Base-by-base conservation (phyloP, 768 basidiomycete species). In the Crucibulum laeve region DNA sequence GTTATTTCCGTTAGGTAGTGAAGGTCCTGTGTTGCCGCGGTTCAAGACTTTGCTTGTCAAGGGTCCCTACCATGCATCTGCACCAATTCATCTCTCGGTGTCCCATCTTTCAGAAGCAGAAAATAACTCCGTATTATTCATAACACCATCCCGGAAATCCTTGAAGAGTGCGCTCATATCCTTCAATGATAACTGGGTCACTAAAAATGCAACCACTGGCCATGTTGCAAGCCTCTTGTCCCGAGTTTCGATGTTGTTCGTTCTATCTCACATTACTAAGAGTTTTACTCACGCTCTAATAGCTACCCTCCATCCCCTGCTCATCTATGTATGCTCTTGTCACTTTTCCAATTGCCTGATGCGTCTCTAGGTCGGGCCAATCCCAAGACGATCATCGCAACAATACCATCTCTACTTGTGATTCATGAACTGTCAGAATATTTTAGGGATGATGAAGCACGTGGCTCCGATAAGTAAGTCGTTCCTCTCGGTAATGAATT, bases 281-380 rank as follows among this genome's bases (percentile, higher is more conserved):
- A 36, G 21, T 28, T 34, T 18, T 28, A 25, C 15, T n/a, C 42
- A 42, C 38, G 44, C 47, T 51, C 38, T 34, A 42, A 8, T 54
- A 87, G 85, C 50, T 87, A 87, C 57, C 81, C 84, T 2, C 74
- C 79, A 15, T 76, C 76, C 7, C 71, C 77, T 7, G 66, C 73
- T 11, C 82, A 86, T 55, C 59, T 85, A 15, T 61, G 68, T 14
- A 59, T 76, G 18, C 50, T 82, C 5, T 59, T 86, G 25, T 71
- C 79, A 11, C 64, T 70, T 57, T 65, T 84, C 50, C 10, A 55
- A 60, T 37, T 62, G 8, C 34, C 33, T 13, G 56, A 56, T 21
- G 40, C 54, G 6, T 37, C 56, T 14, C 42, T 51, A 24, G 45
- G 33, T 36, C 46, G 43, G 14, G 17, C 45, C 10, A 55, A 59